Conservation (phyloP, 169 alveolate genomes). For the Theileria luwenshuni region DNA sequence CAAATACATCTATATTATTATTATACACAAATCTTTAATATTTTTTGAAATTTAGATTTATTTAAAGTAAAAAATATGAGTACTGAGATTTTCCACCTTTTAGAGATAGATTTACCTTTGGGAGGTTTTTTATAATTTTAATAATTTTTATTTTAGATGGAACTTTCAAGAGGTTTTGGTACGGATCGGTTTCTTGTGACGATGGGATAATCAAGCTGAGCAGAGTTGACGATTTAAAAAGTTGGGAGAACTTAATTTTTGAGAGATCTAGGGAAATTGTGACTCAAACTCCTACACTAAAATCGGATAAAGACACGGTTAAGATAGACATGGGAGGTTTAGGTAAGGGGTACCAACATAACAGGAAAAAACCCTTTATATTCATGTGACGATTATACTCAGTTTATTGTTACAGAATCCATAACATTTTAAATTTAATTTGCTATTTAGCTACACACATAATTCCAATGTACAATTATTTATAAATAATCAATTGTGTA, state of each 20-base stretch:
- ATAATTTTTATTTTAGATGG: neutral
- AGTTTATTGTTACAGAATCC: no score
- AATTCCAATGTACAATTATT: neutral
- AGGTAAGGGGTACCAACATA: neutral
- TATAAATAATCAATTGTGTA: no score
- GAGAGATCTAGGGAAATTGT: conserved; percentile 5
- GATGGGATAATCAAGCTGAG: conserved; percentile 6
- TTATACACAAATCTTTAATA: no score
- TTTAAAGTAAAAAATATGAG: neutral
- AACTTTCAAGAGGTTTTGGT: neutral
- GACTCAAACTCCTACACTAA: neutral
- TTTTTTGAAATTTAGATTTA: no score
- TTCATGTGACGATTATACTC: neutral
- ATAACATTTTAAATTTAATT: no score
- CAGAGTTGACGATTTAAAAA: conserved; percentile 2
- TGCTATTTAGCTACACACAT: no score
- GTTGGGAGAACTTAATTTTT: neutral
- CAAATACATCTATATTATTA: no score
- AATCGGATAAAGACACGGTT: neutral
- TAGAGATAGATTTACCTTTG: conserved; percentile 13
- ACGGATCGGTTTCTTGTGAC: conserved; percentile 2
- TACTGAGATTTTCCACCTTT: conserved; percentile 11
- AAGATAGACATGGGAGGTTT: neutral
- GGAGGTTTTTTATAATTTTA: neutral
- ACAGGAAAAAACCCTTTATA: neutral